Evolutionary conservation across 2,329 filamentous ascomycete genomes (phyloP).

Genomic region (Cordyceps cicadae): DNA sequence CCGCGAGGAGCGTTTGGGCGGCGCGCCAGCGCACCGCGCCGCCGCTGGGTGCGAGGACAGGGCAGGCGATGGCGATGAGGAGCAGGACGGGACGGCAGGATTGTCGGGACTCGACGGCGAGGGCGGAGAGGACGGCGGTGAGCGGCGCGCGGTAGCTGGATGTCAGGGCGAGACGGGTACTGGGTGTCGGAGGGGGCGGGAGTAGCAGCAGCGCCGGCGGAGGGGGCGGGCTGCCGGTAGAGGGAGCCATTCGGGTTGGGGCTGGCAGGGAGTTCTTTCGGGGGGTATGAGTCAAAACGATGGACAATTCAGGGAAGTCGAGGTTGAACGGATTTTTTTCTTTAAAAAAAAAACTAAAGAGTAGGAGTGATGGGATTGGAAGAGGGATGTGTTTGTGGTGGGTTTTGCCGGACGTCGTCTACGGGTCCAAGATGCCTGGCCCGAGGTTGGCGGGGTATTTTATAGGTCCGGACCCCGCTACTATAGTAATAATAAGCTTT

Average conservation of each 20-base stretch:
- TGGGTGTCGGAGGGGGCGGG: slow-evolving; percentile 54
- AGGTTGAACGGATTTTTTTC: no score
- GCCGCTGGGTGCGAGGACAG: slow-evolving; percentile 41
- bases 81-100: slow-evolving; percentile 30
- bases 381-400: no score
- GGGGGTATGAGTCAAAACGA: no score
- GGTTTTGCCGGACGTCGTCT: neutral
- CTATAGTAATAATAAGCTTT: neutral
- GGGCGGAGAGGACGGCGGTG: slow-evolving; percentile 41
- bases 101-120: slow-evolving; percentile 31
- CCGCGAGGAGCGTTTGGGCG: slow-evolving; percentile 67
- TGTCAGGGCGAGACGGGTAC: slow-evolving; percentile 41
- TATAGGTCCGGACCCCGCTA: neutral
- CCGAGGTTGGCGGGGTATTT: slow-evolving; percentile 7
- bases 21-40: slow-evolving; percentile 52
- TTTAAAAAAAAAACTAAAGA: neutral
- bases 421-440: neutral
- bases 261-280: no score
- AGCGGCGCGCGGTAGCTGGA: slow-evolving; percentile 55
- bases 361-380: no score
- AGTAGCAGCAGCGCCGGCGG: slow-evolving; percentile 47
- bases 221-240: neutral
- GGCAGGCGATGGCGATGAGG: slow-evolving; percentile 52
- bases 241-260: neutral
- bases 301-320: neutral